These are phyloP conservation scores for Neohortaea acidophila DNA, from an alignment of 495 filamentous ascomycete genomes.

Conservation along the genomic window DNA sequence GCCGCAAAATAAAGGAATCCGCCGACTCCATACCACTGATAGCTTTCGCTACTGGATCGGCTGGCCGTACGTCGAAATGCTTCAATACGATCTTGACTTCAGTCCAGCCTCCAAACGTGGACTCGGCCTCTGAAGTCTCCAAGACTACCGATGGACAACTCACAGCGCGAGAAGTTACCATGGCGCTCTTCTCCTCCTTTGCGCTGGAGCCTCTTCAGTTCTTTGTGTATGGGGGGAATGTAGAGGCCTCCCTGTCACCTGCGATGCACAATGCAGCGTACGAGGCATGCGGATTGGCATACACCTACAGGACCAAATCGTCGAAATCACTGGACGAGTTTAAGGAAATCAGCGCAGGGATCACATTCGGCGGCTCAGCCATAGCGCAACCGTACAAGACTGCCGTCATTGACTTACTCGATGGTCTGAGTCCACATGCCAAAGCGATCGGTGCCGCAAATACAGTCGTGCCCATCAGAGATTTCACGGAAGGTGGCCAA, in stretches of 20 bases:
- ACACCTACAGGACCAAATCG: slow-evolving; percentile 51
- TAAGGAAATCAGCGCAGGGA: slow-evolving; percentile 44
- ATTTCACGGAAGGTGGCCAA: slow-evolving; percentile 38
- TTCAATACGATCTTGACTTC: slow-evolving; percentile 54
- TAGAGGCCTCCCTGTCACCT: slow-evolving; percentile 61
- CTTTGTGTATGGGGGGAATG: slow-evolving; percentile 57
- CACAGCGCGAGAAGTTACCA: slow-evolving; percentile 43
- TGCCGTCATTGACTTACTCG: slow-evolving; percentile 49
- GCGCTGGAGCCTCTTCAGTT: slow-evolving; percentile 54
- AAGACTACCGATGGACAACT: neutral
- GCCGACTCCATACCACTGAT: slow-evolving; percentile 41
- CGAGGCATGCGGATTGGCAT: slow-evolving; percentile 53
- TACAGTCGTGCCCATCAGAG: slow-evolving; percentile 60
- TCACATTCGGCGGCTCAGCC: slow-evolving; percentile 57
- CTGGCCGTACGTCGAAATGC: slow-evolving; percentile 50
- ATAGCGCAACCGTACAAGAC: slow-evolving; percentile 66
- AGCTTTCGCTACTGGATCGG: slow-evolving; percentile 55
- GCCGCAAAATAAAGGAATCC: slow-evolving; percentile 30
- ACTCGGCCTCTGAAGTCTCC: too few relatives aligned
- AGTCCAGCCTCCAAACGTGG: slow-evolving; percentile 42
- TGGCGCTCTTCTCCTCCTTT: slow-evolving; percentile 39
- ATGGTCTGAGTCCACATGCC: slow-evolving; percentile 57
- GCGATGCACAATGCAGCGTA: slow-evolving; percentile 69
- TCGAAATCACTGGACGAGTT: slow-evolving; percentile 49
- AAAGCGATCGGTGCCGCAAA: slow-evolving; percentile 71